Evolutionary conservation across 2,329 filamentous ascomycete species (phyloP).

Genomic region (Aaosphaeria pasadenensis): DNA sequence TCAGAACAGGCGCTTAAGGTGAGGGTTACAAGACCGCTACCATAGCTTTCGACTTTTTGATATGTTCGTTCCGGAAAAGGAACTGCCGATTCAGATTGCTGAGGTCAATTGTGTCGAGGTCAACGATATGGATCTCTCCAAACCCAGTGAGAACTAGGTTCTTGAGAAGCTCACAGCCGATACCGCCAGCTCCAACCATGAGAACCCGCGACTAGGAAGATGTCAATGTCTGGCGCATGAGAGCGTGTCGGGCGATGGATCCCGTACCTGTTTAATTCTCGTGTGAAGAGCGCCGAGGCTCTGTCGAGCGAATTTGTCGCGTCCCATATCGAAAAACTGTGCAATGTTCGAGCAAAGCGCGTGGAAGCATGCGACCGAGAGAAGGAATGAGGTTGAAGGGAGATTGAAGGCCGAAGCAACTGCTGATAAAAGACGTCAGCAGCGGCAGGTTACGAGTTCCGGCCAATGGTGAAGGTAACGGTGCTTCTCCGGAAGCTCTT

Average conservation of each 20-base stretch:
- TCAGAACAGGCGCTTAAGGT: slow-evolving; percentile 7
- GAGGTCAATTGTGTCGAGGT: slow-evolving; percentile 96
- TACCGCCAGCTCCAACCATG: slow-evolving; percentile 94
- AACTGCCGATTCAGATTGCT: slow-evolving; percentile 98
- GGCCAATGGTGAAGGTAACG: slow-evolving; percentile 1
- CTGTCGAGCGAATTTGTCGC: slow-evolving; percentile 53
- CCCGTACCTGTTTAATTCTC: slow-evolving; percentile 65
- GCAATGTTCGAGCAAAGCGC: background rate
- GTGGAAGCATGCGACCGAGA: slow-evolving; percentile 5
- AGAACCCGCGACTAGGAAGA: slow-evolving; percentile 71
- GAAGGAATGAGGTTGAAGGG: slow-evolving; percentile 3
- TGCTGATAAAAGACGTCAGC: background rate
- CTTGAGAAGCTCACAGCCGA: slow-evolving; percentile 96
- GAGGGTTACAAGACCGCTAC: slow-evolving; percentile 50
- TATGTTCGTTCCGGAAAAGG: slow-evolving; percentile 92
- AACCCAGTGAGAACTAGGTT: slow-evolving; percentile 92
- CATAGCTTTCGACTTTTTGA: slow-evolving; percentile 94
- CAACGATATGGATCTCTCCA: slow-evolving; percentile 89
- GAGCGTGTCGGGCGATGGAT: background rate
- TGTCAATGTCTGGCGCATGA: slow-evolving; percentile 19
- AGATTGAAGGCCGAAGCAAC: background rate
- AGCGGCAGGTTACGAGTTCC: background rate
- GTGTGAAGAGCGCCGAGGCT: slow-evolving; percentile 63
- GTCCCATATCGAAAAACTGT: slow-evolving; percentile 38
- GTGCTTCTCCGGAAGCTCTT: background rate